Conservation (phyloP, 1,139 yeast genomes). For the Geotrichum carabidarum region DNA sequence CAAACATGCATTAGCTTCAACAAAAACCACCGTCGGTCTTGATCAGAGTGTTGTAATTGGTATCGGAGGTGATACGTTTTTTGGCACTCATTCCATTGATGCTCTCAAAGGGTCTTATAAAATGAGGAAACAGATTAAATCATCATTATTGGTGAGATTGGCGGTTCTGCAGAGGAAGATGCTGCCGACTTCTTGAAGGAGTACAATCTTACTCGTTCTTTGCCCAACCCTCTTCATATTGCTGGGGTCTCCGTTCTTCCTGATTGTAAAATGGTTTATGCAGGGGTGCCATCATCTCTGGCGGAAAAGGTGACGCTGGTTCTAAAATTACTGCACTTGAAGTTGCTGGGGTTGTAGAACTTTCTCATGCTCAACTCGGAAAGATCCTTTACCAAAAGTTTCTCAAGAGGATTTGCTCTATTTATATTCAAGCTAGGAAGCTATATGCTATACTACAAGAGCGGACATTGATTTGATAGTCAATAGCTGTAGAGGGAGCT, state of each 20-base stretch:
- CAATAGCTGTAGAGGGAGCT: too few relatives aligned
- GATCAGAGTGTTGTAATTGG: conserved; percentile 98
- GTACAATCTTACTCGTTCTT: conserved; percentile 81
- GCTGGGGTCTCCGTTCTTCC: conserved; percentile 99
- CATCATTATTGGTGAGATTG: conserved; percentile 97
- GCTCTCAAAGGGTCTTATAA: conserved; percentile 81
- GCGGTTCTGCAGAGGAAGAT: conserved; percentile 99
- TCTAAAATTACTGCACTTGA: conserved; percentile 90
- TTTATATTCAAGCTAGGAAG: not conserved
- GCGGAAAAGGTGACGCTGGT: conserved; percentile 98
- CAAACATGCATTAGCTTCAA: too few relatives aligned
- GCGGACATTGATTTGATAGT: too few relatives aligned
- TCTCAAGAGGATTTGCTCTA: conserved; percentile 44
- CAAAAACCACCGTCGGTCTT: conserved; percentile 85
- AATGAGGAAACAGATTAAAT: conserved; percentile 96
- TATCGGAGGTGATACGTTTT: conserved; percentile 99
- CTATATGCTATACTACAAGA: too few relatives aligned
- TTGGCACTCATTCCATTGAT: conserved; percentile 98
- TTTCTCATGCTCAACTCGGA: conserved; percentile 97
- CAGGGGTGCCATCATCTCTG: conserved; percentile 98
- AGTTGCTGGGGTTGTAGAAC: conserved; percentile 92
- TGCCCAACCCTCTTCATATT: conserved; percentile 96
- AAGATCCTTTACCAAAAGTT: conserved; percentile 86
- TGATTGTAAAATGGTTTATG: conserved; percentile 98
- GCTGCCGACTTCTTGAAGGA: conserved; percentile 94